phyloP scores from a whole-genome alignment of 192 early-diverging fungal species.

The Phlyctochytrium bullatum region DNA sequence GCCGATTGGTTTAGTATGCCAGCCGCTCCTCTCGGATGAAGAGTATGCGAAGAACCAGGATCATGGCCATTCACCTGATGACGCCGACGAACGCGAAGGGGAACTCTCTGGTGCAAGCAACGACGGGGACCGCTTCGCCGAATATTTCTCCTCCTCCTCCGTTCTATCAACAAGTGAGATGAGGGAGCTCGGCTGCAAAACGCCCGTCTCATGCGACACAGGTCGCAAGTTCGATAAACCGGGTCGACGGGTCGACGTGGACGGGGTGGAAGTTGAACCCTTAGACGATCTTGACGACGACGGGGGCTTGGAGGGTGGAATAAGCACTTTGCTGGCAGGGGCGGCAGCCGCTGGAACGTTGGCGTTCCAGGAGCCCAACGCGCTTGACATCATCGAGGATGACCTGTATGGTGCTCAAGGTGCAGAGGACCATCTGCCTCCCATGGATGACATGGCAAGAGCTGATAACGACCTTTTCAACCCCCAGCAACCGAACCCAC shows the following conservation, averaged over 20 bases:
- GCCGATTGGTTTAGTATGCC: neutral
- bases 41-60: neutral
- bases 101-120: neutral
- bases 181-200: neutral
- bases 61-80: neutral
- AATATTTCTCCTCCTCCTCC: neutral
- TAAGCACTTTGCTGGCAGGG: neutral
- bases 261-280: neutral
- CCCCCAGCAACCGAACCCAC: too few relatives aligned
- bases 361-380: neutral
- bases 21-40: neutral
- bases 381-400: neutral
- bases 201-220: neutral
- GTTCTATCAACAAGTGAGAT: neutral
- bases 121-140: neutral
- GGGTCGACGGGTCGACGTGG: neutral
- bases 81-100: neutral
- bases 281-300: neutral
- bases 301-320: neutral
- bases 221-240: neutral
- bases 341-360: slow-evolving; percentile 1
- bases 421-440: too few relatives aligned
- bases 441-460: too few relatives aligned
- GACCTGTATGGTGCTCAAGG: too few relatives aligned
- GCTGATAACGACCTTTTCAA: too few relatives aligned